These are phyloP conservation scores for Rhododendron ferrugineum DNA, from an alignment of 148 eudicot species.

Conservation along the genomic window DNA sequence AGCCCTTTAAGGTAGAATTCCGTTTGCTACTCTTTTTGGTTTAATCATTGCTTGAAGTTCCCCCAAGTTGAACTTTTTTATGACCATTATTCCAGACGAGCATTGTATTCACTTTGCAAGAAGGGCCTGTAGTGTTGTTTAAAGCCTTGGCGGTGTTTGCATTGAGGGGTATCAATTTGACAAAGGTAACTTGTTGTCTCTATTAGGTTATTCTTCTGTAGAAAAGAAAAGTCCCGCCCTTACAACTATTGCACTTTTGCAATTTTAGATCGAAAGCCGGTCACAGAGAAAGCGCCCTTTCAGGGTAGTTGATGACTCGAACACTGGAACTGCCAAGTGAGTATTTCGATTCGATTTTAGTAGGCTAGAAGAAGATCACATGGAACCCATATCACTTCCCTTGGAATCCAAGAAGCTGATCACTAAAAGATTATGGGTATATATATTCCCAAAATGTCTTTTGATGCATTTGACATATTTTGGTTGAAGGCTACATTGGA, in stretches of 20 bases:
- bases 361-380: not conserved
- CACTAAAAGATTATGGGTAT: not conserved
- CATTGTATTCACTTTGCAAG: conserved; percentile 79
- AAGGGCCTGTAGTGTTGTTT: conserved; percentile 88
- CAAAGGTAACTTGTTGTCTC: conserved; percentile 47
- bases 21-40: not conserved
- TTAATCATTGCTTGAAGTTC: not conserved
- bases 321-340: conserved; percentile 85
- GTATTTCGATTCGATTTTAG: conserved; percentile 13
- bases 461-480: not conserved
- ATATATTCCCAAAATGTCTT: not conserved
- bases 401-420: not conserved
- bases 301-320: conserved; percentile 84
- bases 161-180: conserved; percentile 69
- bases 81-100: conserved; percentile 48
- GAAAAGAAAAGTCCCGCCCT: not conserved
- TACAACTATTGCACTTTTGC: not conserved
- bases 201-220: not conserved
- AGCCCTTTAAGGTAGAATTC: conserved; percentile 58
- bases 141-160: conserved; percentile 93
- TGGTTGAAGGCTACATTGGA: not conserved
- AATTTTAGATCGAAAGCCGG: conserved; percentile 77
- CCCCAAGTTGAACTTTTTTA: not conserved
- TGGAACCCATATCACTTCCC: not conserved
- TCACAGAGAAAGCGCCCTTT: conserved; percentile 84